Evolutionary conservation across 768 basidiomycete species (phyloP), one percentile per base, ranked within the genome.

Genomic region (Xerocomus potaroensis): DNA sequence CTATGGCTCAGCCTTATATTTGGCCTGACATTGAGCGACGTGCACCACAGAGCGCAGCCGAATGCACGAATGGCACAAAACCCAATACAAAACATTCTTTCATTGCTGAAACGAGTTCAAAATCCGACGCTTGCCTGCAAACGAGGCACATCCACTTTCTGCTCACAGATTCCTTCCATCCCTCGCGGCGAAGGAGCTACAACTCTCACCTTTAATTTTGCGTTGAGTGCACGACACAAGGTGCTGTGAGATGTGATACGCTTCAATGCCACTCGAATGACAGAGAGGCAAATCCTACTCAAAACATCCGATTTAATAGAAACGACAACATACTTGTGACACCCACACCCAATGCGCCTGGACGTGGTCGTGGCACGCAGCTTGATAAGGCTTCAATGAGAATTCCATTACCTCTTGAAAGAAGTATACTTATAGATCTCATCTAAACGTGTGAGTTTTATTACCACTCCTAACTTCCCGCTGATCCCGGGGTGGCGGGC

Each of bases 381-480:
- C 24, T 43, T 9, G 48, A 40, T 21, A 15, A 35, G n/a, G 35
- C 36, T 21, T 24, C 34, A 19, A 16, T 27, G 21, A 48, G 29
- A 23, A 21, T 43, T 34, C 44, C 15, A 19, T 23, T 39, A 40
- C 45, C 29, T 48, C 44, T 33, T 21, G 46, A 47, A 43, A 36
- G 37, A 35, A 49, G 43, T 37, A 45, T 43, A 48, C 41, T 41
- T 37, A 48, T 45, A 36, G 46, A 51, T 41, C 41, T 66, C 74
- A 74, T 69, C 74, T 81, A 71, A 86, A 87, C 16, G 83, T 84
- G 68, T 73, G 69, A 31, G 84, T 83, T 67, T 78, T 77, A 62
- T 87, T 87, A 37, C 85, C 85, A 49, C 77, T 75, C 64, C 76
- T 84, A 42, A 83, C 56, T 51, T 86, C 81, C 50, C 78, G 79